phyloP scores from a whole-genome alignment of 768 basidiomycete species.

The Dentipellis fragilis region DNA sequence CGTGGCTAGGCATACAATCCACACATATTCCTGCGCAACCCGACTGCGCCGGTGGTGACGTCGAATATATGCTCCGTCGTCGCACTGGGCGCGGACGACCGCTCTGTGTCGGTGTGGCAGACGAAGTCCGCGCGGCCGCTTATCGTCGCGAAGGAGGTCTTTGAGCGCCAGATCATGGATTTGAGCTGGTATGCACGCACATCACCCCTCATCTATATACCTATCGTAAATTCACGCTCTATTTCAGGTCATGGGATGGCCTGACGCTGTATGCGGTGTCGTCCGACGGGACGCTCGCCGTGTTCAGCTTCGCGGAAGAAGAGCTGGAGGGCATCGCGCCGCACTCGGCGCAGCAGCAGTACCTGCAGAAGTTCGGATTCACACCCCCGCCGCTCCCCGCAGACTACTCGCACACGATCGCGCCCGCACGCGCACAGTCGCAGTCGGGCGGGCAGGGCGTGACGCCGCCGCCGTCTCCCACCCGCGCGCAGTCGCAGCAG shows the following conservation, averaged over 20 bases:
- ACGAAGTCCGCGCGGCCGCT: conserved; percentile 86
- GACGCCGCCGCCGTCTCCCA: conserved; percentile 43
- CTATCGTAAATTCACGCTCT: too few relatives aligned
- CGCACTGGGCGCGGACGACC: conserved; percentile 89
- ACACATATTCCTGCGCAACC: conserved; percentile 81
- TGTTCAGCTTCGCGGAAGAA: conserved; percentile 71
- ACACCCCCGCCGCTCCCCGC: conserved; percentile 54
- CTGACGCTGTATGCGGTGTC: conserved; percentile 89
- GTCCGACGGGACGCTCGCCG: conserved; percentile 90
- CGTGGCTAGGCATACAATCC: conserved; percentile 78
- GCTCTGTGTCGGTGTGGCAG: conserved; percentile 93
- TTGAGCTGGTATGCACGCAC: conserved; percentile 87
- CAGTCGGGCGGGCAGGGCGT: conserved; percentile 15
- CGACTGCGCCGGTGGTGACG: conserved; percentile 54
- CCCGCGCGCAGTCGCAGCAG: conserved; percentile 23
- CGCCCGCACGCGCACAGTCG: conserved; percentile 11
- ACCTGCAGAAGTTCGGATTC: conserved; percentile 77
- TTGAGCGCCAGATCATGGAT: conserved; percentile 92
- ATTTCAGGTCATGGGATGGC: conserved; percentile 81
- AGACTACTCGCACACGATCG: conserved; percentile 49
- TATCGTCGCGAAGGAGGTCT: conserved; percentile 89
- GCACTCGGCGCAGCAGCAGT: conserved; percentile 62
- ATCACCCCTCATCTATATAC: too few relatives aligned
- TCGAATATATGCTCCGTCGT: conserved; percentile 86
- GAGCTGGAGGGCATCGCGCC: conserved; percentile 79